A percentile compares a stretch with the other conserved stretches of the same genome.
Conservation (phyloP, 1,139 yeast genomes). For the Pichia sp. region DNA sequence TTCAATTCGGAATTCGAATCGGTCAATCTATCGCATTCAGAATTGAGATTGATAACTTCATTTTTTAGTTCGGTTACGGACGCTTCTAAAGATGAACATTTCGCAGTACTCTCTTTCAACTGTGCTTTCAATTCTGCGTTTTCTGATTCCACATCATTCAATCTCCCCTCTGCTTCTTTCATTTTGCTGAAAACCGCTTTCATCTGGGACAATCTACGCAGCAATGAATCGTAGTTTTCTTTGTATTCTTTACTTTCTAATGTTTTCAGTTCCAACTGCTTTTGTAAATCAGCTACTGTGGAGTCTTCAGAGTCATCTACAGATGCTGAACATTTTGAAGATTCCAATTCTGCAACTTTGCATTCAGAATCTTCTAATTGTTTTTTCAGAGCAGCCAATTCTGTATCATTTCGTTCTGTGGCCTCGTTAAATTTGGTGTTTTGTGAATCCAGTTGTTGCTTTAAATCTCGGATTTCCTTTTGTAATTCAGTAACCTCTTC, state of each 20-base stretch:
- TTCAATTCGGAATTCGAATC: slow-evolving; percentile 40
- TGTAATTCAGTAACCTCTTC: neutral
- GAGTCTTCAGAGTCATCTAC: neutral
- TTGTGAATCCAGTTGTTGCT: slow-evolving; percentile 4
- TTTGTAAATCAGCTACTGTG: slow-evolving; percentile 18
- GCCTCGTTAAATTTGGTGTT: slow-evolving; percentile 5
- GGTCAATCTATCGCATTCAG: slow-evolving; percentile 60
- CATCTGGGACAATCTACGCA: slow-evolving; percentile 73
- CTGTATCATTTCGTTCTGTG: slow-evolving; percentile 13
- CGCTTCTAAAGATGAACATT: slow-evolving; percentile 26
- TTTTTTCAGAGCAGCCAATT: slow-evolving; percentile 21
- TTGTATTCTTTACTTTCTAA: slow-evolving; percentile 61
- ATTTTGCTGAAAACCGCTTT: slow-evolving; percentile 65
- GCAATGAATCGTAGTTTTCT: slow-evolving; percentile 63
- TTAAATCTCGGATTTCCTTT: slow-evolving; percentile 4
- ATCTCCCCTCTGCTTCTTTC: slow-evolving; percentile 68
- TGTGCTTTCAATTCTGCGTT: slow-evolving; percentile 13
- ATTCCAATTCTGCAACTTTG: slow-evolving; percentile 12
- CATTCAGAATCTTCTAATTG: neutral
- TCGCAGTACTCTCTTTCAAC: slow-evolving; percentile 4
- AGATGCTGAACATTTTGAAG: neutral
- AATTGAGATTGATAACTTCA: slow-evolving; percentile 49
- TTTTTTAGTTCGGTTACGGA: slow-evolving; percentile 32
- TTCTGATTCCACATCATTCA: slow-evolving; percentile 41
- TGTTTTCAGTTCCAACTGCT: slow-evolving; percentile 32